Percentiles rank a stretch among this genome's conserved stretches.
Evolutionary conservation across 495 filamentous ascomycete species (phyloP).

Genomic region (Aspergillus hancockii): DNA sequence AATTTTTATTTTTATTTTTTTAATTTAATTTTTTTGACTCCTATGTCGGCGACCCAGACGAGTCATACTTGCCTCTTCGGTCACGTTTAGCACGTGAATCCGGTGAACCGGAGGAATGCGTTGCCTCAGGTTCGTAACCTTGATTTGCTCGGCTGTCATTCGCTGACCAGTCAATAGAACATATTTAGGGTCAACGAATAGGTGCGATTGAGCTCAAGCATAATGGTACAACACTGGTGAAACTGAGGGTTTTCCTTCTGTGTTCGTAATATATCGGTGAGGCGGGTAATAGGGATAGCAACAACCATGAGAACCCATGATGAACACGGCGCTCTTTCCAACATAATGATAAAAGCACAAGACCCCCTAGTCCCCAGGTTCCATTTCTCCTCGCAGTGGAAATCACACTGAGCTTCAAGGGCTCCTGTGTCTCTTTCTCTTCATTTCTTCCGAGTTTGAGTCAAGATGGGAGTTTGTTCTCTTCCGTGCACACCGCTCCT

Average conservation of each 20-base stretch:
- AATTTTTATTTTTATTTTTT: conserved; percentile 5
- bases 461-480: neutral
- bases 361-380: neutral
- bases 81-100: conserved; percentile 20
- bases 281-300: neutral
- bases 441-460: neutral
- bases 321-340: neutral
- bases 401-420: neutral
- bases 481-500: conserved; percentile 28
- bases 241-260: neutral
- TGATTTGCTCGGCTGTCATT: conserved; percentile 12
- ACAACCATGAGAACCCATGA: neutral
- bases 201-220: neutral
- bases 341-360: neutral
- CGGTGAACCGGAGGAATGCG: conserved; percentile 17
- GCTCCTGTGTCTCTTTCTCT: neutral
- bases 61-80: neutral
- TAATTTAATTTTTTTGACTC: neutral
- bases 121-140: neutral
- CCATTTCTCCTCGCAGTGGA: neutral
- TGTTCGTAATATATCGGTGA: neutral
- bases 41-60: neutral
- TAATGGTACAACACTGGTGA: neutral
- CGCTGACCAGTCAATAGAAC: neutral
- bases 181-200: neutral